These are phyloP conservation scores for Cladosporium colombiae DNA, from an alignment of 2,329 filamentous ascomycete genomes.

Conservation along the genomic window DNA sequence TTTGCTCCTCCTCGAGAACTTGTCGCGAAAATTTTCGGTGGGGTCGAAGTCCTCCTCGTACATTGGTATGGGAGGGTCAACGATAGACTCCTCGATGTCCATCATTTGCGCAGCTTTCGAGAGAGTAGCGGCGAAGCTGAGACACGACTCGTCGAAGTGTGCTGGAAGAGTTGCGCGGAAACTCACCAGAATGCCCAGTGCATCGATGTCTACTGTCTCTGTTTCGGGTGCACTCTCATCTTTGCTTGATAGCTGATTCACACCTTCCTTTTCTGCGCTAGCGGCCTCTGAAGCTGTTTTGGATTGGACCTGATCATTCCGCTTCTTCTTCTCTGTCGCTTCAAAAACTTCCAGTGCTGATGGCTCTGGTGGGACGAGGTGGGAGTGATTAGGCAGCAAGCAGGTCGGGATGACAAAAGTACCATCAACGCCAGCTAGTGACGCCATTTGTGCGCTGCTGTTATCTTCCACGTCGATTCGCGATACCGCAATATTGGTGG, in stretches of 20 bases:
- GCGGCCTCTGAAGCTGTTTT: neutral
- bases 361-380: conserved; percentile 49
- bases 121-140: conserved; percentile 56
- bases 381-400: conserved; percentile 57
- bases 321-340: neutral
- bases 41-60: neutral
- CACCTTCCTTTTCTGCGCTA: neutral
- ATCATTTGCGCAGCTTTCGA: conserved; percentile 57
- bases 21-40: neutral
- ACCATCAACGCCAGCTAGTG: conserved; percentile 41
- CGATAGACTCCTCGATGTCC: conserved; percentile 2
- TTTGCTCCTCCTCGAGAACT: neutral
- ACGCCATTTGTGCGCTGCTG: neutral
- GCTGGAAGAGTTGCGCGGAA: conserved; percentile 54
- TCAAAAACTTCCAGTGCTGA: conserved; percentile 35
- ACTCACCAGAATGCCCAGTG: conserved; percentile 47
- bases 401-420: conserved; percentile 51
- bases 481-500: conserved; percentile 2
- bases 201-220: conserved; percentile 45
- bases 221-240: conserved; percentile 31
- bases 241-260: neutral
- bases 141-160: conserved; percentile 52
- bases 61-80: conserved; percentile 1
- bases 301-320: neutral
- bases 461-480: neutral